Evolutionary conservation across 495 filamentous ascomycete species (phyloP), one percentile per base, ranked within the genome.

Genomic region (Aspergillus ellipticus): DNA sequence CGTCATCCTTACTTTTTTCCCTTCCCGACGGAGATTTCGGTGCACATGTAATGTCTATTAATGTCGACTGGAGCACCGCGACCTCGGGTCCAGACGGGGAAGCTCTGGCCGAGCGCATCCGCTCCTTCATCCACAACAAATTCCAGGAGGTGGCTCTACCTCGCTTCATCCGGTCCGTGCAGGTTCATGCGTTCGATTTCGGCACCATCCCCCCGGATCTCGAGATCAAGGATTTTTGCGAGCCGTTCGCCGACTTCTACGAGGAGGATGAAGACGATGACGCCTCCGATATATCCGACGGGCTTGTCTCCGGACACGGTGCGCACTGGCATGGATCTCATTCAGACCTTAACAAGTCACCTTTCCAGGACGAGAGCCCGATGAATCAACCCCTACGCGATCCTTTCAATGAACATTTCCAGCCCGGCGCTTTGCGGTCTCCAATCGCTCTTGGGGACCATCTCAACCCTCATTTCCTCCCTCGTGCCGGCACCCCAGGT

Each of bases 211-310:
- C 86, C 1, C 94, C 94, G 1, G 83, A 90, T 55, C 75, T 99
- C 21, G 90, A 95, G 67, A 84, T 99, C 42, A 97, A 96, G 72
- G 93, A 97, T 62, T 89, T 99, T 55, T 93, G 92, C 63, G 93
- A 97, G 69, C 94, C 94, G 0, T 82, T 97, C 45, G 83, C 90
- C 3, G 94, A 97, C 59, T 99, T 99, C 65, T 99, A 99, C 75
- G 95, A 97, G 62, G 88, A 90, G 60, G 87, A 90, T 46, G 78
- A 84, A 10, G 79, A 80, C 73, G 70, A 73, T 42, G 61, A 70
- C 22, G 61, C 66, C 15, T 74, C 73, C 13, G 82, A 82, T 24
- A 64, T 66, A 9, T 74, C 71, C 2, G 73, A 75, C 31, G 72
- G 68, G 55, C 64, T 74, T 35, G 57, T 59, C 24, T 57, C 61